These are phyloP conservation scores for Sarcomyxa edulis DNA, from an alignment of 768 basidiomycete species.

Conservation along the genomic window DNA sequence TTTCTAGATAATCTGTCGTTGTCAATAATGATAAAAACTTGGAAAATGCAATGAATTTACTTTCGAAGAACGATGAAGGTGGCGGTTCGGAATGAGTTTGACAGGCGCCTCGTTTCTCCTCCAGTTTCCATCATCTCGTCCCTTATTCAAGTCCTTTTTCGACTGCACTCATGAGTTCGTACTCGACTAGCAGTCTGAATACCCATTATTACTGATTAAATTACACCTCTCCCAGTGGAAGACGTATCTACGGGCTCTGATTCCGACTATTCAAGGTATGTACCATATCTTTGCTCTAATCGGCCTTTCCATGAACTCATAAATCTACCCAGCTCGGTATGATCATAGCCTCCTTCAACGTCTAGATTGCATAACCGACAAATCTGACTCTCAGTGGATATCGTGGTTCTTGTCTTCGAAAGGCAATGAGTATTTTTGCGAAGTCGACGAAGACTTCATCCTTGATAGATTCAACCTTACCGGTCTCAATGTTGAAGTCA, in stretches of 20 bases:
- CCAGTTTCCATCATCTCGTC: too few relatives aligned
- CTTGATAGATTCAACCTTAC: constrained; percentile 98
- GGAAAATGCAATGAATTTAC: too few relatives aligned
- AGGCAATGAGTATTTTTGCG: constrained; percentile 99
- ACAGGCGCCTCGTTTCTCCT: too few relatives aligned
- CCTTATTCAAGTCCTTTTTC: too few relatives aligned
- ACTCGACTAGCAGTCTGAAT: too few relatives aligned
- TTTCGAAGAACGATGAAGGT: too few relatives aligned
- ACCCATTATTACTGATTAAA: too few relatives aligned
- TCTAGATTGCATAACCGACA: constrained; percentile 3
- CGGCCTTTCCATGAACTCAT: constrained; percentile 10
- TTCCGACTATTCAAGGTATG: constrained; percentile 93
- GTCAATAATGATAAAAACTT: too few relatives aligned
- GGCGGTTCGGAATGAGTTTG: too few relatives aligned
- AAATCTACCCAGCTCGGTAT: constrained; percentile 30
- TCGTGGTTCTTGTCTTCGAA: constrained; percentile 97
- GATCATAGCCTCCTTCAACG: constrained; percentile 7
- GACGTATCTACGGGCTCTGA: constrained; percentile 90
- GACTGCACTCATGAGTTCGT: too few relatives aligned
- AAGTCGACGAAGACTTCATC: constrained; percentile 99
- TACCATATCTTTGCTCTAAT: constrained; percentile 7
- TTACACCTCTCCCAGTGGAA: too few relatives aligned
- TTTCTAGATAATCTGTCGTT: too few relatives aligned
- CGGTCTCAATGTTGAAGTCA: constrained; percentile 92
- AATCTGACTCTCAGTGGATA: constrained; percentile 67